Base-by-base conservation (phyloP, 192 early-diverging fungal genomes). In the Allomyces macrogynus region DNA sequence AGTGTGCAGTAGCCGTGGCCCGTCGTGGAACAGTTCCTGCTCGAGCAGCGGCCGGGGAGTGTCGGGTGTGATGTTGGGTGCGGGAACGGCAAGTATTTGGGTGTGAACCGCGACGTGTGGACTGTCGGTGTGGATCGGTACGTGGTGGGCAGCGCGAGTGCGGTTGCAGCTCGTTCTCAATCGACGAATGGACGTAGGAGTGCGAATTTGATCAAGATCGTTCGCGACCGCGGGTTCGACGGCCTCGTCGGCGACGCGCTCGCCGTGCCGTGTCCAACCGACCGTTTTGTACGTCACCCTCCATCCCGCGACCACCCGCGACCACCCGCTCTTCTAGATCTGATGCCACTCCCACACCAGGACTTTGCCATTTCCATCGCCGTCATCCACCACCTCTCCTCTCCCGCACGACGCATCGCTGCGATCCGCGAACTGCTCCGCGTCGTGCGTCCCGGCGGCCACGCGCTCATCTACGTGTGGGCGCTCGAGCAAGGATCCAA, bases 1-100 rank as follows among this genome's bases (percentile, higher is more conserved):
- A 23, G 26, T 40, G 32, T 40, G 32, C 23, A 11, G 27, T 69
- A 85, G 85, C 88, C 95, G 43, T 98, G 95, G 95, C 95, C 95
- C 0, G 92, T 96, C 1, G 89, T 98, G 1, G 89, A 93, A 63
- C 68, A 79, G 23, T 98, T 93, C 65, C 73, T 98, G 8, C 69
- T 67, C 25, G 73, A 65, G 0, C 76, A 84, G 64, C 71, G 79
- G 0, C 5, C 69, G 4, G 92, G 89, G 7, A 87, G 86, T 62
- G 26, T 98, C 3, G 95, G 95, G 14, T 89, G 87, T 1, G 95
- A 98, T 75, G 83, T 98, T 24, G 95, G 95, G 20, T 95, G 95
- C 68, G 95, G 95, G 12, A 98, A 98, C 75, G 95, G 95, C 60
- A 98, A 98, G 73, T 98, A 98, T 70, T 77, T 98, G 70, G 86